A percentile compares a stretch with the other conserved stretches of the same genome.
phyloP scores from a whole-genome alignment of 2,329 filamentous ascomycete species.

The Davidsoniella australis region DNA sequence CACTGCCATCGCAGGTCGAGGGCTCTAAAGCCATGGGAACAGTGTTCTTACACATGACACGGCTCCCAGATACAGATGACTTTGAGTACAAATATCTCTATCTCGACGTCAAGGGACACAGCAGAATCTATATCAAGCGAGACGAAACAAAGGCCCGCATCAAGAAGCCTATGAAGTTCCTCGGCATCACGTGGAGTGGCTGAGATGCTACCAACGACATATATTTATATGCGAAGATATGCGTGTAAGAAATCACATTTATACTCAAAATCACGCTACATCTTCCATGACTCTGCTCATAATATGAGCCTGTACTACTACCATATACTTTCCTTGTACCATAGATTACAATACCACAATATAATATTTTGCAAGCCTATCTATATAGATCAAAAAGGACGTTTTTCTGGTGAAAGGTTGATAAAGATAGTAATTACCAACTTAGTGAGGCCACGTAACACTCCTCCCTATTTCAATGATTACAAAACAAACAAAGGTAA shows the following conservation, averaged over 20 bases:
- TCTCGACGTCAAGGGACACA: constrained; percentile 59
- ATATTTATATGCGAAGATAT: too few relatives aligned
- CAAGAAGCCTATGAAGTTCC: constrained; percentile 34
- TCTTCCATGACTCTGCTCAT: too few relatives aligned
- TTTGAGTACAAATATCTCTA: constrained; percentile 68
- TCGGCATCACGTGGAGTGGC: constrained; percentile 41
- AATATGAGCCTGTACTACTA: too few relatives aligned
- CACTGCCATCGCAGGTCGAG: constrained; percentile 39
- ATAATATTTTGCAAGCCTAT: too few relatives aligned
- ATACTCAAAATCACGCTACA: not conserved
- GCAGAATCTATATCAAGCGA: constrained; percentile 49
- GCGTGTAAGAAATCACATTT: not conserved
- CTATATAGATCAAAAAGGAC: too few relatives aligned
- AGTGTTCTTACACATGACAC: constrained; percentile 64
- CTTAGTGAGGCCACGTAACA: too few relatives aligned
- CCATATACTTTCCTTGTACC: too few relatives aligned
- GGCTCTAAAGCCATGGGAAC: constrained; percentile 58
- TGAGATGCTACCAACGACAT: constrained; percentile 15
- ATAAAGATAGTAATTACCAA: too few relatives aligned
- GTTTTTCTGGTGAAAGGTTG: too few relatives aligned
- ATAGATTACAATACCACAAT: too few relatives aligned
- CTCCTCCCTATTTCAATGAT: too few relatives aligned
- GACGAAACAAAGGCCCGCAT: constrained; percentile 21
- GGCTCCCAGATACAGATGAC: constrained; percentile 42
- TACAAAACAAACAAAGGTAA: too few relatives aligned